Base-by-base conservation (phyloP, 2,329 filamentous ascomycete species). In the Ophiostoma himal-ulmi region DNA sequence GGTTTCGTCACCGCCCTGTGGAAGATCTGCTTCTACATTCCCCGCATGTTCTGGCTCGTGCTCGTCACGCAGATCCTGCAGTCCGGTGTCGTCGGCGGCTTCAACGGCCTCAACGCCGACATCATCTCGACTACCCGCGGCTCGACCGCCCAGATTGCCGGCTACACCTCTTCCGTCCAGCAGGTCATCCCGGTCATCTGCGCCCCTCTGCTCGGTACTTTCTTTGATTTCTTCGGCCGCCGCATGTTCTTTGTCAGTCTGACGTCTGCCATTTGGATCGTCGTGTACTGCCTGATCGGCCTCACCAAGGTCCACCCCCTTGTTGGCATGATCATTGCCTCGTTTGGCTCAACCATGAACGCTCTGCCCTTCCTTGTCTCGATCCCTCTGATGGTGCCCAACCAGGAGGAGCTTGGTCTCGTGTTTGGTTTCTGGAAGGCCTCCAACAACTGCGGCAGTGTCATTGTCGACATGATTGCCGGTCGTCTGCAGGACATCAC, bases 391-490 rank as follows among this genome's bases (percentile, higher is more conserved):
- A 74, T 76, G 39, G 74, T 75, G 1, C 72, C 74, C 0, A 72
- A 69, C 66, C 76, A 76, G 44, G 30, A 72, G 13, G 71, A 76
- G 67, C 71, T 77, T 6, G 75, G 76, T 8, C 75, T 76, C 1
- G 75, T 73, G 0, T 74, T 77, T 37, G 75, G 76, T 14, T 75
- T 77, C 60, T 77, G 75, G 76, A 76, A 76, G 71, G 73, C 74
- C 1, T 76, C 76, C 48, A 77, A 77, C 71, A 77, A 77, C 62
- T 74, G 74, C 54, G 74, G 73, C 30, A 76, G 74, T 34, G 75
- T 76, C 20, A 71, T 77, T 30, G 74, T 77, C 13, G 76, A 77
- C 54, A 77, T 76, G 74, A 76, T 76, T 68, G 72, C 75, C 7
- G 75, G 75, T 1, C 70, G 73, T 11, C 70, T 76, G 20, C 74